Evolutionary conservation across 225 moss, liverwort and hornwort genomes (phyloP).

Genomic region (Sphagnum tenellum): DNA sequence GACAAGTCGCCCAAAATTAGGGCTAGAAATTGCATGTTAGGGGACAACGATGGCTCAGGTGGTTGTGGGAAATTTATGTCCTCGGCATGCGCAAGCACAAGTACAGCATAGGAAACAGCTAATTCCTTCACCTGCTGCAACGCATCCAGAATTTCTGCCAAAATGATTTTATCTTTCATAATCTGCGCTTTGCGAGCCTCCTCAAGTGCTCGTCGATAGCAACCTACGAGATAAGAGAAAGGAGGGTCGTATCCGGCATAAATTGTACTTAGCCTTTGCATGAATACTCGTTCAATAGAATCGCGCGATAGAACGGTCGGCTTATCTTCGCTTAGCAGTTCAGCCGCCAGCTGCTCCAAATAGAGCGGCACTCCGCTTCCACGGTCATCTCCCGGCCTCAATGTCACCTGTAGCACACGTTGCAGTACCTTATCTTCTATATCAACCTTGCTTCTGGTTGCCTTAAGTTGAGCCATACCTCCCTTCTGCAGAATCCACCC

Average conservation of each 20-base stretch:
- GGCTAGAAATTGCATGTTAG: slow-evolving; percentile 44
- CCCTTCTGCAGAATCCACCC: neutral
- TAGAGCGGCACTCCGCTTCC: slow-evolving; percentile 28
- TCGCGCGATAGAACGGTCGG: slow-evolving; percentile 51
- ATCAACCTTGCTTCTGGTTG: slow-evolving; percentile 45
- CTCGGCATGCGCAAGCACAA: slow-evolving; percentile 66
- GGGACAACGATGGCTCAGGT: slow-evolving; percentile 17
- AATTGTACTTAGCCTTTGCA: slow-evolving; percentile 55
- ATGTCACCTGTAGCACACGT: slow-evolving; percentile 70
- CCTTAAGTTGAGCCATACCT: slow-evolving; percentile 59
- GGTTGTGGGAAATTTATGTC: slow-evolving; percentile 76
- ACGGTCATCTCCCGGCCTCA: slow-evolving; percentile 27
- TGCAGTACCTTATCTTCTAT: slow-evolving; percentile 71
- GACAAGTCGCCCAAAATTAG: slow-evolving; percentile 65
- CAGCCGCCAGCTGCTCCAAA: slow-evolving; percentile 82
- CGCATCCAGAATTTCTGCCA: slow-evolving; percentile 63
- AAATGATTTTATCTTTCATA: slow-evolving; percentile 74
- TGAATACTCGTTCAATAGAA: slow-evolving; percentile 69
- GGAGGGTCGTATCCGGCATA: slow-evolving; percentile 41
- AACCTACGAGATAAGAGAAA: slow-evolving; percentile 75
- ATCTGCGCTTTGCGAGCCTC: slow-evolving; percentile 66
- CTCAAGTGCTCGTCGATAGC: slow-evolving; percentile 66
- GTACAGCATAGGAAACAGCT: slow-evolving; percentile 70
- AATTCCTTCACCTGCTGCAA: slow-evolving; percentile 83
- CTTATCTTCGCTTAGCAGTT: slow-evolving; percentile 65